Percentiles rank a stretch among this genome's conserved stretches.
Evolutionary conservation across 192 early-diverging fungal species (phyloP).

Genomic region (Coemansia sp.): DNA sequence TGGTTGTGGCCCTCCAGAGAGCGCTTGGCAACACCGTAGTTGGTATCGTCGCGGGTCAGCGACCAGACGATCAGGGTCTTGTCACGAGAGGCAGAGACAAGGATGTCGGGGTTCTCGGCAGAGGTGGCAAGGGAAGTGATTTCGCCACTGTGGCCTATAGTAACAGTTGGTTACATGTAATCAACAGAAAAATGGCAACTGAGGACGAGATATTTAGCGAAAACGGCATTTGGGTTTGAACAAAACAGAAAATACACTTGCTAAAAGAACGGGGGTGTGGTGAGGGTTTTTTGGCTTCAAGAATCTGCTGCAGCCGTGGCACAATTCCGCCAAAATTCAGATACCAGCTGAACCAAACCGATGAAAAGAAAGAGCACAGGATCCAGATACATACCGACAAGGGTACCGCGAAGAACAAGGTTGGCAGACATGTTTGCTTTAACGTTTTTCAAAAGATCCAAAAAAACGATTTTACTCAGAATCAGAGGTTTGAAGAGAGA

Average conservation of each 20-base stretch:
- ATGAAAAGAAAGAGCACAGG: background rate
- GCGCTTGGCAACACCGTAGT: conserved; percentile 89
- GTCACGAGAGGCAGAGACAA: conserved; percentile 97
- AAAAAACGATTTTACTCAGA: conserved; percentile 8
- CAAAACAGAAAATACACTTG: too few species aligned
- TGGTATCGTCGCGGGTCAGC: conserved; percentile 88
- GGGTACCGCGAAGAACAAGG: conserved; percentile 55
- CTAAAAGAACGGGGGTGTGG: too few species aligned
- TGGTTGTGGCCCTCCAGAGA: conserved; percentile 98
- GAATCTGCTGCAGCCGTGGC: too few species aligned
- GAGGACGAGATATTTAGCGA: background rate
- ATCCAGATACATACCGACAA: conserved; percentile 44
- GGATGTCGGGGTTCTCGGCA: conserved; percentile 92
- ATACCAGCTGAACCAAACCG: background rate
- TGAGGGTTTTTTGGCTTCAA: too few species aligned
- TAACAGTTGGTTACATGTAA: background rate
- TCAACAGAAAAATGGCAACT: background rate
- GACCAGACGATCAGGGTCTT: conserved; percentile 99
- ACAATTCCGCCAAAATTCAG: background rate
- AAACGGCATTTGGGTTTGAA: too few species aligned
- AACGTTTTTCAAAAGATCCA: conserved; percentile 6
- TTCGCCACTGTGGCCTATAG: conserved; percentile 77
- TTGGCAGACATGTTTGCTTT: conserved; percentile 52
- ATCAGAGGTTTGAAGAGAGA: conserved; percentile 6
- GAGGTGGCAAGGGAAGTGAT: conserved; percentile 98